A percentile compares a stretch with the other conserved stretches of the same genome.
Conservation (phyloP, 2,329 filamentous ascomycete species). For the Dactylellina sp. region DNA sequence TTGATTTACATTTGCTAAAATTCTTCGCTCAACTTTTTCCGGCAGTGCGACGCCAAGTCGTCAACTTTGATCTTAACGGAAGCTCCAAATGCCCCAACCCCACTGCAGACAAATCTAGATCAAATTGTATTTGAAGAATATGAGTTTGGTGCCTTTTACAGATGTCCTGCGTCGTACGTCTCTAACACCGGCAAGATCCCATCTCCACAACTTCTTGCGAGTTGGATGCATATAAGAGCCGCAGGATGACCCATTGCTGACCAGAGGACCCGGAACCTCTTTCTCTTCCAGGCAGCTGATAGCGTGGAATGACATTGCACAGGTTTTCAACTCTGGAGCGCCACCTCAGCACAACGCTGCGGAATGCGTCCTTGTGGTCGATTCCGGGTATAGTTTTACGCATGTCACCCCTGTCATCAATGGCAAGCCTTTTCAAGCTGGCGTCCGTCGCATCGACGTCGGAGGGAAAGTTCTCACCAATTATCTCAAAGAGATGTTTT, state of each 20-base stretch:
- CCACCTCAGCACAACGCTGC: conserved; percentile 69
- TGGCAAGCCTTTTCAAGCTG: conserved; percentile 82
- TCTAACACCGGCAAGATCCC: conserved; percentile 6
- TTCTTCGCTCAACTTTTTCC: neutral
- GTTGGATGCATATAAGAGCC: too few relatives aligned
- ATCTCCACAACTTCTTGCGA: neutral
- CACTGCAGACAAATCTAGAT: conserved; percentile 88
- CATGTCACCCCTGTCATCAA: conserved; percentile 87
- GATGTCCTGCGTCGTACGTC: conserved; percentile 74
- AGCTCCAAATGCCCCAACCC: conserved; percentile 82
- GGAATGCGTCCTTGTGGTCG: conserved; percentile 87
- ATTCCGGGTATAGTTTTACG: conserved; percentile 92
- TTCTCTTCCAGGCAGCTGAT: conserved; percentile 68
- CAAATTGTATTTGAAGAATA: conserved; percentile 99
- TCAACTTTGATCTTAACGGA: conserved; percentile 89
- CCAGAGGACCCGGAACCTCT: neutral
- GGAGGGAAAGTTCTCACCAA: conserved; percentile 95
- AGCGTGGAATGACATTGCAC: conserved; percentile 82
- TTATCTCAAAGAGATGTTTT: conserved; percentile 88
- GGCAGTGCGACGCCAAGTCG: conserved; percentile 77
- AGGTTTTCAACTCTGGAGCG: conserved; percentile 70
- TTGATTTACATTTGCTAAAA: too few relatives aligned
- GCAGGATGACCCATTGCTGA: neutral
- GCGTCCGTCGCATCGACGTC: conserved; percentile 85
- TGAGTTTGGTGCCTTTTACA: conserved; percentile 86